Evolutionary conservation across 2,329 filamentous ascomycete genomes (phyloP), one percentile per base, ranked within the genome.

Genomic region (Alternaria brassicicola): DNA sequence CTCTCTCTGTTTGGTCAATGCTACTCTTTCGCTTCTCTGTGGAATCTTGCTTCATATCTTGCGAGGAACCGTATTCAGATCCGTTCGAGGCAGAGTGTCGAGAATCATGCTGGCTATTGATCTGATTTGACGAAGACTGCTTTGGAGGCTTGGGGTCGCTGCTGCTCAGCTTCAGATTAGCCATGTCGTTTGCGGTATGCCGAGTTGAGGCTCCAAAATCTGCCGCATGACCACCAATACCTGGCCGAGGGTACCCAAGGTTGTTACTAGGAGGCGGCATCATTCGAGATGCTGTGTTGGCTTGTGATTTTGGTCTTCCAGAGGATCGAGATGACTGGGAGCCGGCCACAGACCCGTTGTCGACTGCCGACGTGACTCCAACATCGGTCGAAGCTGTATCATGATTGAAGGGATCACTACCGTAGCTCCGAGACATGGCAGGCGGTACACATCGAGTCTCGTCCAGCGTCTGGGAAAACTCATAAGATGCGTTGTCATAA

Each of bases 281-380:
- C 58, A 77, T 70, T 1, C 72, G 63, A 26, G 71, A 74, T 17
- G 68, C 69, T 17, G 67, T 75, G 30, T 77, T 76, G 9, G 73
- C 74, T 50, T 67, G 67, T 2, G 73, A 75, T 51, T 46, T 67
- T 1, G 71, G 71, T 35, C 72, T 66, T 33, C 64, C 60, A 6
- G 59, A 52, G 1, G 64, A 66, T 6, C 30, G 19, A 38, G 56
- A 57, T 15, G 62, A 65, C 9, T 45, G 38, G 8, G 43, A 48
- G 13, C 52, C 56, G 8, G 55, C 48, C 15, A 53, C 25, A n/a
- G 35, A 45, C 13, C 43, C 3, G 3, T 33, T 50, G 4, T 43
- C 53, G 45, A n/a, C 23, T 26, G 26, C 9, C 5, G 48, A 38
- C 2, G 25, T 50, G 21, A 25, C 15, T 26, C 6, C 53, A 2